Conservation (phyloP, 2,329 filamentous ascomycete genomes). For the Aspergillus eucalypticola region DNA sequence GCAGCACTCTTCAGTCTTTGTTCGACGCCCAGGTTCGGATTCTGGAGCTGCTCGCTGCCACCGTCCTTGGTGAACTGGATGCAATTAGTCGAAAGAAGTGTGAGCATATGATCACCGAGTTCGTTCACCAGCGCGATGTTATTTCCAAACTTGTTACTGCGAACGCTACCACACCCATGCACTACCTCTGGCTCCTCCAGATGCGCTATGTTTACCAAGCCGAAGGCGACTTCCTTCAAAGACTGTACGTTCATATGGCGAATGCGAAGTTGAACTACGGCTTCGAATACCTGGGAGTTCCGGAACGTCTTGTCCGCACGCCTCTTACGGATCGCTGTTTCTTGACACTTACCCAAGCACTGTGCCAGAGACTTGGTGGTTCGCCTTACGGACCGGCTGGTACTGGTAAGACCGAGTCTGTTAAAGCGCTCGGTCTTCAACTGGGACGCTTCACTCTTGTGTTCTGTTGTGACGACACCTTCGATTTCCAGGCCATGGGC, state of each 20-base stretch:
- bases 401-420: slow-evolving; percentile 98
- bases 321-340: slow-evolving; percentile 98
- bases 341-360: slow-evolving; percentile 91
- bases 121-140: slow-evolving; percentile 92
- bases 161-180: slow-evolving; percentile 71
- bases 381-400: slow-evolving; percentile 97
- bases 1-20: slow-evolving; percentile 66
- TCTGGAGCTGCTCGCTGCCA: slow-evolving; percentile 80
- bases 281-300: slow-evolving; percentile 96
- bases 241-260: slow-evolving; percentile 91
- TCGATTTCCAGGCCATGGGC: slow-evolving; percentile 99
- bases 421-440: slow-evolving; percentile 95
- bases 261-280: slow-evolving; percentile 95
- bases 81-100: slow-evolving; percentile 91
- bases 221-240: slow-evolving; percentile 77
- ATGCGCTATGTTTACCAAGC: slow-evolving; percentile 93
- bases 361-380: slow-evolving; percentile 91
- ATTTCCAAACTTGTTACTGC: slow-evolving; percentile 81
- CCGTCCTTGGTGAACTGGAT: slow-evolving; percentile 86
- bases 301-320: slow-evolving; percentile 92
- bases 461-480: slow-evolving; percentile 99
- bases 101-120: slow-evolving; percentile 97
- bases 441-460: slow-evolving; percentile 97
- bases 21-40: slow-evolving; percentile 83
- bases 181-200: slow-evolving; percentile 91